These are phyloP conservation scores for Boletus rubropictus DNA, from an alignment of 768 basidiomycete species.

Conservation along the genomic window DNA sequence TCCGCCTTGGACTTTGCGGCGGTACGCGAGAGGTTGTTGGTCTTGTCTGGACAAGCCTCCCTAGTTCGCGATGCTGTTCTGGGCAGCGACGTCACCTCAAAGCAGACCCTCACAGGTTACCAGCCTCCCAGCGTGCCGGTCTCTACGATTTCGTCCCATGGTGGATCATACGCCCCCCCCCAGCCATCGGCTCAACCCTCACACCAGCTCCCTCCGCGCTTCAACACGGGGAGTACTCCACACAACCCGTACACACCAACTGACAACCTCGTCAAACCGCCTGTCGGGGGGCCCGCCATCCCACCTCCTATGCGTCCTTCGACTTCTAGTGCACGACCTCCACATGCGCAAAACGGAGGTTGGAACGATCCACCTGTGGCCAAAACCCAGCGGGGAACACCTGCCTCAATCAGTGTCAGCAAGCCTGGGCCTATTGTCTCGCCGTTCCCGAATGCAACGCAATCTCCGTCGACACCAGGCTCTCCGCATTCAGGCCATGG, in stretches of 20 bases:
- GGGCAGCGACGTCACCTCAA: conserved; percentile 26
- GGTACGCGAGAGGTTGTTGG: conserved; percentile 43
- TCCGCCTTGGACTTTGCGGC: conserved; percentile 39
- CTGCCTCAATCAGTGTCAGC: conserved; percentile 40
- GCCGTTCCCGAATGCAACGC: conserved; percentile 77
- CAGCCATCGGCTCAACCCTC: conserved; percentile 24
- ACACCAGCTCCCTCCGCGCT: conserved; percentile 7
- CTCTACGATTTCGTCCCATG: conserved; percentile 19
- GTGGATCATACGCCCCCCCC: conserved; percentile 15
- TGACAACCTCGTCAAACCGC: conserved; percentile 35
- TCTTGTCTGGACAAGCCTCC: conserved; percentile 30
- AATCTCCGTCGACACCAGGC: conserved; percentile 41
- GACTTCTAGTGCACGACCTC: conserved; percentile 47
- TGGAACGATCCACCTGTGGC: conserved; percentile 85
- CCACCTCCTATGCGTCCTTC: conserved; percentile 41
- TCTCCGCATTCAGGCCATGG: conserved; percentile 42
- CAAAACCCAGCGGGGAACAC: conserved; percentile 43
- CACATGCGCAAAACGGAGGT: conserved; percentile 65
- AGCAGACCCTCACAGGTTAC: background rate
- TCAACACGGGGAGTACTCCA: background rate
- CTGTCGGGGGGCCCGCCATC: conserved; percentile 34
- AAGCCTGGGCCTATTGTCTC: conserved; percentile 75
- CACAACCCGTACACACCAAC: conserved; percentile 9
- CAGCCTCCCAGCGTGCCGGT: conserved; percentile 29
- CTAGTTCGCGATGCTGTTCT: conserved; percentile 22